Evolutionary conservation across 257 asterid genomes (phyloP), one percentile per base, ranked within the genome.

Genomic region (Salvia hispanica): DNA sequence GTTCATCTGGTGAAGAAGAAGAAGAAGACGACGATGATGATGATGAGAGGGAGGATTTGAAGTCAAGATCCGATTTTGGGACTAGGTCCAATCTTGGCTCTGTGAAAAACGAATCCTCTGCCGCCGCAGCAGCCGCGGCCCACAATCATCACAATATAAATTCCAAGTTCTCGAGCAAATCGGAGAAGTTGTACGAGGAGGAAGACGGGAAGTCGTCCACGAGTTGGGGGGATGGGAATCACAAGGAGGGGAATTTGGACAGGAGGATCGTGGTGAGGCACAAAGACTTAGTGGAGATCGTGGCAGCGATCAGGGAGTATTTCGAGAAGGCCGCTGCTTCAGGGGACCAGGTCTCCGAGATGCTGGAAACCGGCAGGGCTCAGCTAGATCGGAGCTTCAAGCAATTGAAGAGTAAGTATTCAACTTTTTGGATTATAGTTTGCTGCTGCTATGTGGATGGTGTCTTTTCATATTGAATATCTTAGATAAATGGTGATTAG

Each of bases 361-460:
- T 91, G 89, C 95, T 94, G 14, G 99, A 94, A 75, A 86, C 88
- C 2, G 98, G 96, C 43, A 78, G 93, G 65, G 96, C 90, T 45
- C 97, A 87, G 86, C 88, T 91, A 34, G 95, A 93, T 78, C 86
- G 94, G 51, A 90, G 91, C 84, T 88, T 93, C 75, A 89, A 66
- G 85, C 96, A 91, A 50, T 67, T 94, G 77, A 88, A 82, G 80
- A 94, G 99, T 94, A 65, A 79, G 96, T 62, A 39, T 52, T 43
- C 13, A 14, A 2, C 12, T 64, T 36, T 40, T 70, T 55, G 42
- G 4, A 6, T 58, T 69, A 18, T 42, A 66, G 13, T 34, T 61
- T 21, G 39, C n/a, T 65, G 18, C 57, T 56, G 56, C 51, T 25
- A 25, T 25, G 31, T 25, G 31, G 31, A 25, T 25, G 3, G 31